Percentiles rank a stretch among this genome's conserved stretches.
Evolutionary conservation across 768 basidiomycete species (phyloP).

Genomic region (Psilocybe tampanensis): DNA sequence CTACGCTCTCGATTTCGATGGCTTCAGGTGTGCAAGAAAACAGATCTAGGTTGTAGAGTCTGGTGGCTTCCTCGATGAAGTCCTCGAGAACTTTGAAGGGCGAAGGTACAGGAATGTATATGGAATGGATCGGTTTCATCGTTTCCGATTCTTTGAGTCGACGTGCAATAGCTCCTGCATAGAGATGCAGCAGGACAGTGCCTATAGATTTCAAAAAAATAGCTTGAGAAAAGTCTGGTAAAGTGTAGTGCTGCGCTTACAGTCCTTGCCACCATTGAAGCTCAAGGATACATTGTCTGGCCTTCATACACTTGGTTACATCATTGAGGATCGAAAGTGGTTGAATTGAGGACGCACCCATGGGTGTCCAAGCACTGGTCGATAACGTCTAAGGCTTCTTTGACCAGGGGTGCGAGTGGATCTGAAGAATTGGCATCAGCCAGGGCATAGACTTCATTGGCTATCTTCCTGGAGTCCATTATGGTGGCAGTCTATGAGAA

Average conservation of each 20-base stretch:
- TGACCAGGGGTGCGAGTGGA: slow-evolving; percentile 60
- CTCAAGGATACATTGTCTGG: slow-evolving; percentile 79
- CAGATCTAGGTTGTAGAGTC: slow-evolving; percentile 75
- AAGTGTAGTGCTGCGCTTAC: slow-evolving; percentile 48
- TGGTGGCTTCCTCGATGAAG: slow-evolving; percentile 72
- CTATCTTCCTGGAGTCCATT: slow-evolving; percentile 56
- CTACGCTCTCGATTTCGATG: slow-evolving; percentile 49
- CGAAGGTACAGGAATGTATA: slow-evolving; percentile 91
- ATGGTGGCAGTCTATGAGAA: background rate
- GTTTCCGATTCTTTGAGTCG: slow-evolving; percentile 33
- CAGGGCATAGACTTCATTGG: slow-evolving; percentile 62
- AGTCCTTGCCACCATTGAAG: slow-evolving; percentile 99
- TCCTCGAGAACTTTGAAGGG: slow-evolving; percentile 84
- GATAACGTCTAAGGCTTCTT: slow-evolving; percentile 82
- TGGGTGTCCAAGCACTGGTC: slow-evolving; percentile 74
- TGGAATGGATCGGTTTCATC: slow-evolving; percentile 55
- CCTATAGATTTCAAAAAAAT: slow-evolving; percentile 48
- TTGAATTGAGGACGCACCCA: slow-evolving; percentile 64
- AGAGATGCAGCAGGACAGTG: slow-evolving; percentile 92
- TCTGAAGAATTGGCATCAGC: slow-evolving; percentile 46
- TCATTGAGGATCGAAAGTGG: slow-evolving; percentile 14
- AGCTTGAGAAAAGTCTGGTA: background rate
- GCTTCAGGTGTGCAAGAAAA: slow-evolving; percentile 54
- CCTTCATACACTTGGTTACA: slow-evolving; percentile 37
- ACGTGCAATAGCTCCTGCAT: slow-evolving; percentile 70